Conservation (phyloP, 441 rosid species). For the Pelargonium myrrhifolium region DNA sequence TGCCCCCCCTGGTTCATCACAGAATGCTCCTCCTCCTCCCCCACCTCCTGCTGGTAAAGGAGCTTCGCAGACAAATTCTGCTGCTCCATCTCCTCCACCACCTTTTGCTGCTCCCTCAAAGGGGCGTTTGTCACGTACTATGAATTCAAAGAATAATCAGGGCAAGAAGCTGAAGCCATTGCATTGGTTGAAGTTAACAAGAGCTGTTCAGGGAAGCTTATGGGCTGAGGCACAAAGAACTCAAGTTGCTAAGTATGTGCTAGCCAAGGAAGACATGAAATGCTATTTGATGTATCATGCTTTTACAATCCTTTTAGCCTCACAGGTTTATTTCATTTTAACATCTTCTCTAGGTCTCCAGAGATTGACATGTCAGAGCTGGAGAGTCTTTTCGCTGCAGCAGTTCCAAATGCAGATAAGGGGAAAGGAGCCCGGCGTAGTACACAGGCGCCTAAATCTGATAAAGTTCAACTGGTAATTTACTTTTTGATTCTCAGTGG, state of each 20-base stretch:
- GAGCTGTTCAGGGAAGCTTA: slow-evolving; percentile 89
- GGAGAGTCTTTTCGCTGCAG: slow-evolving; percentile 82
- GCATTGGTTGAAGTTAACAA: slow-evolving; percentile 91
- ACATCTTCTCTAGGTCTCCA: slow-evolving; percentile 52
- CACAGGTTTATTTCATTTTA: slow-evolving; percentile 14
- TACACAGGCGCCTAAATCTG: slow-evolving; percentile 48
- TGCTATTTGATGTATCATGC: not conserved
- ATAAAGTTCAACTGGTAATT: slow-evolving; percentile 90
- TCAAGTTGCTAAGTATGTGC: slow-evolving; percentile 60
- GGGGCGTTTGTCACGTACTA: slow-evolving; percentile 49
- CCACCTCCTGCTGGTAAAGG: slow-evolving; percentile 49
- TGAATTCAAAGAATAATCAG: slow-evolving; percentile 40
- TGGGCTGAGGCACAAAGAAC: slow-evolving; percentile 90
- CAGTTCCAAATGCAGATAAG: slow-evolving; percentile 45
- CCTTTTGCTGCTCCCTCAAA: slow-evolving; percentile 43
- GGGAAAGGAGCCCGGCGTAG: slow-evolving; percentile 37
- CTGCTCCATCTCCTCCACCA: slow-evolving; percentile 62
- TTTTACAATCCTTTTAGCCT: not conserved
- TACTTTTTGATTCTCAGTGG: not conserved
- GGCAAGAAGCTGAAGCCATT: slow-evolving; percentile 77
- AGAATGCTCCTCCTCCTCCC: slow-evolving; percentile 25
- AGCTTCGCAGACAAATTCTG: slow-evolving; percentile 17
- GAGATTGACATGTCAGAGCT: slow-evolving; percentile 87
- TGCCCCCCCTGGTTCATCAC: slow-evolving; percentile 31
- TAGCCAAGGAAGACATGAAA: not conserved